Evolutionary conservation across 805 yeast species (phyloP).

Genomic region (Brettanomyces naardenensis): DNA sequence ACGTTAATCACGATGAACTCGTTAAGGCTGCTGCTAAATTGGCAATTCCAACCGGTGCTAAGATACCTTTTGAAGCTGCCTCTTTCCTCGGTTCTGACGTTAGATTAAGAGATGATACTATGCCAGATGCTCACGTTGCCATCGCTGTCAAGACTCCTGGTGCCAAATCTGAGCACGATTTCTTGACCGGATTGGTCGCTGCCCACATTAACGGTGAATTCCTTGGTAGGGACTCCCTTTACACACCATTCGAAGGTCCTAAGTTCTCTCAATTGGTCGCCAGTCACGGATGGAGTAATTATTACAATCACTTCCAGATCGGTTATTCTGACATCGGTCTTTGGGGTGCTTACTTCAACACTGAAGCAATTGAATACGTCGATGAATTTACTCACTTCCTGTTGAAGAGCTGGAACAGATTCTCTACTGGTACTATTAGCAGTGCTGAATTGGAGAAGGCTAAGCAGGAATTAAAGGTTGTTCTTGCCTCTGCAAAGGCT

Average conservation of each 20-base stretch:
- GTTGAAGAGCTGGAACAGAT: constrained; percentile 82
- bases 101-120: constrained; percentile 81
- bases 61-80: constrained; percentile 40
- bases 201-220: constrained; percentile 53
- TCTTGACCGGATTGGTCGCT: constrained; percentile 67
- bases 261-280: constrained; percentile 62
- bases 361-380: constrained; percentile 48
- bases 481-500: constrained; percentile 39
- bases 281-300: constrained; percentile 67
- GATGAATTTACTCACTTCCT: constrained; percentile 79
- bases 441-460: constrained; percentile 76
- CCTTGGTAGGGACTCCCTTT: constrained; percentile 45
- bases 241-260: constrained; percentile 53
- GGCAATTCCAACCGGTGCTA: constrained; percentile 43
- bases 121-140: constrained; percentile 72
- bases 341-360: constrained; percentile 73
- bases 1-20: constrained; percentile 59
- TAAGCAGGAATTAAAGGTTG: constrained; percentile 62
- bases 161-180: constrained; percentile 46
- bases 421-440: constrained; percentile 58
- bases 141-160: constrained; percentile 73
- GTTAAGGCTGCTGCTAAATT: constrained; percentile 56
- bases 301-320: constrained; percentile 61
- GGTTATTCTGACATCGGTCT: constrained; percentile 74
- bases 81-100: constrained; percentile 80